Percentiles rank a stretch among this genome's conserved stretches.
phyloP scores from a whole-genome alignment of 495 filamentous ascomycete species.

The Lepidopterella palustris region DNA sequence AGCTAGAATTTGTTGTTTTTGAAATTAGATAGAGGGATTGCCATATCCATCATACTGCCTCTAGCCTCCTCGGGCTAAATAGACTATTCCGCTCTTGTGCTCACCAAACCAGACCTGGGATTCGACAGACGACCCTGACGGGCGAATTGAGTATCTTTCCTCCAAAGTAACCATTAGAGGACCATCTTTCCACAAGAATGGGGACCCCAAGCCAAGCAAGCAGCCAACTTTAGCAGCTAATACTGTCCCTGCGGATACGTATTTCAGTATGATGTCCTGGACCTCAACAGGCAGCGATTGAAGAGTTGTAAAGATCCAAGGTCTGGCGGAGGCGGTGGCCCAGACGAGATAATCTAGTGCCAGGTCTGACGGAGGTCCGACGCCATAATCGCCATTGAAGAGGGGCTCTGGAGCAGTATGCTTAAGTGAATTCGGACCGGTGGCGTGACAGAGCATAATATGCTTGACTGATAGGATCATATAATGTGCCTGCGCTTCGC shows the following conservation, averaged over 20 bases:
- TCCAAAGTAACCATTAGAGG: constrained; percentile 10
- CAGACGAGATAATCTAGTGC: constrained; percentile 18
- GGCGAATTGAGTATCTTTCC: constrained; percentile 14
- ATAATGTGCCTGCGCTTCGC: constrained; percentile 14
- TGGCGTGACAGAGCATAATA: constrained; percentile 15
- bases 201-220: constrained; percentile 18
- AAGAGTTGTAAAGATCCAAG: constrained; percentile 15
- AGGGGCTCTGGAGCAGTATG: constrained; percentile 18
- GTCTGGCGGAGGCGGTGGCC: constrained; percentile 16
- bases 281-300: constrained; percentile 16
- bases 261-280: constrained; percentile 16
- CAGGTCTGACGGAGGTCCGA: constrained; percentile 13
- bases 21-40: constrained; percentile 8
- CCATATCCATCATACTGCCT: constrained; percentile 12
- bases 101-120: constrained; percentile 17
- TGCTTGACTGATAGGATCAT: constrained; percentile 16
- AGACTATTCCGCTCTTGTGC: constrained; percentile 17
- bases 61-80: constrained; percentile 12
- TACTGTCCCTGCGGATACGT: constrained; percentile 12
- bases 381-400: constrained; percentile 18
- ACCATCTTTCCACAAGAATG: constrained; percentile 17
- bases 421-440: constrained; percentile 5
- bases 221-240: constrained; percentile 15
- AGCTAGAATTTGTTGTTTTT: constrained; percentile 2
- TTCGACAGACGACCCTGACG: constrained; percentile 12